A percentile compares a stretch with the other conserved stretches of the same genome.
Conservation (phyloP, 129 eudicot genomes). For the Escallonia herrerae region DNA sequence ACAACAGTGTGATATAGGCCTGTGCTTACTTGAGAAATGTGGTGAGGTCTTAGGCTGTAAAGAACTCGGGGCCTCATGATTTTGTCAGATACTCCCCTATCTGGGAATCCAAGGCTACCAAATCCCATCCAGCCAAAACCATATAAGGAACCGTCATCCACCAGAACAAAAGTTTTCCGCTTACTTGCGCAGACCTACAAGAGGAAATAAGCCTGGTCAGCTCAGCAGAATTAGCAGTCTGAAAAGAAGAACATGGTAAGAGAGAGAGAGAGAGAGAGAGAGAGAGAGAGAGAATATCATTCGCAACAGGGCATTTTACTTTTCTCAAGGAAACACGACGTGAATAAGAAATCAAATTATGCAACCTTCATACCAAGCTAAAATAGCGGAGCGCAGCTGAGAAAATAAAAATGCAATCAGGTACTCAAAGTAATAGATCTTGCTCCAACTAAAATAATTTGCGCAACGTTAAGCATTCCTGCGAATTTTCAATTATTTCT, state of each 20-base stretch:
- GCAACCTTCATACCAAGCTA: not conserved
- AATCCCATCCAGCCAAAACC: constrained; percentile 98
- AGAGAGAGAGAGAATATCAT: too few relatives aligned
- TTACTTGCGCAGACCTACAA: constrained; percentile 87
- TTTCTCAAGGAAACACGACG: too few relatives aligned
- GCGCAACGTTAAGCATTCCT: too few relatives aligned
- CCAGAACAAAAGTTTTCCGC: constrained; percentile 80
- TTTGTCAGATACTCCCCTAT: constrained; percentile 68
- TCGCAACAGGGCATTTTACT: too few relatives aligned
- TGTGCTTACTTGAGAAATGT: constrained; percentile 80
- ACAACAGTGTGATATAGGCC: constrained; percentile 87
- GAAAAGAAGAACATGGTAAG: too few relatives aligned
- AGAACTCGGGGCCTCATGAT: constrained; percentile 59
- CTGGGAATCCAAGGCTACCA: constrained; percentile 93
- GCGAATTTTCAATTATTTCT: too few relatives aligned
- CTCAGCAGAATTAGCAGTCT: too few relatives aligned
- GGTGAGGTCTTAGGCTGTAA: constrained; percentile 55
- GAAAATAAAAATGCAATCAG: too few relatives aligned
- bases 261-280: too few relatives aligned
- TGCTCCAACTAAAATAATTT: too few relatives aligned
- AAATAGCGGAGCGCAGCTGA: too few relatives aligned
- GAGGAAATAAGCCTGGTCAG: not conserved
- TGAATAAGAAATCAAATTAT: not conserved
- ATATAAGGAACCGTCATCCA: constrained; percentile 64
- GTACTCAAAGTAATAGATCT: too few relatives aligned